Conservation (phyloP, 2,329 filamentous ascomycete genomes). For the Pyrenochaeta sp. region DNA sequence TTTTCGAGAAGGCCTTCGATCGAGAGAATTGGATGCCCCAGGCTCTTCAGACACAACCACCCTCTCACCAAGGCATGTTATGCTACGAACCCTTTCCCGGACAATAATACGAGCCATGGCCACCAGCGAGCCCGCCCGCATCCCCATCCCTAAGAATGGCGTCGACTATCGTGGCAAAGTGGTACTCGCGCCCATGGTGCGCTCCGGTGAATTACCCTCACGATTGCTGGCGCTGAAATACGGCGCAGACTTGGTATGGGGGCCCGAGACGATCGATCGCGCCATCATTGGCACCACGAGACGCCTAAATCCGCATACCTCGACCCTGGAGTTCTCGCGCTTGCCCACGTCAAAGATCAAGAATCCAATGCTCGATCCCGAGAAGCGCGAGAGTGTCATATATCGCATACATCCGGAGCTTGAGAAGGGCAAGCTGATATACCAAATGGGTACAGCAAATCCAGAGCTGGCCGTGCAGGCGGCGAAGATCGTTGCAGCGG, state of each 20-base stretch:
- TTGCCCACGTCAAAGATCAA: slow-evolving; percentile 74
- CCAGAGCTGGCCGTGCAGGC: slow-evolving; percentile 85
- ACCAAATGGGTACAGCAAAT: slow-evolving; percentile 89
- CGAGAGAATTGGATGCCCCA: slow-evolving; percentile 5
- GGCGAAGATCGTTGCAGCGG: slow-evolving; percentile 80
- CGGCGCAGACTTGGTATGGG: slow-evolving; percentile 97
- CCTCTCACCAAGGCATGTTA: slow-evolving; percentile 41
- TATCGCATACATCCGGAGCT: slow-evolving; percentile 82
- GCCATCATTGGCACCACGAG: slow-evolving; percentile 88
- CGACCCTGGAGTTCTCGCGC: slow-evolving; percentile 86
- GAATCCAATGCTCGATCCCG: slow-evolving; percentile 63
- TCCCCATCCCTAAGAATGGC: slow-evolving; percentile 85
- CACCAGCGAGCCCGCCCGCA: slow-evolving; percentile 59
- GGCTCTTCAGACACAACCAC: background rate
- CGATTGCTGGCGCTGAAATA: slow-evolving; percentile 90
- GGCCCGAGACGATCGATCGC: slow-evolving; percentile 92
- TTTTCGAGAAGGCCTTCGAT: slow-evolving; percentile 15
- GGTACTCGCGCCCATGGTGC: slow-evolving; percentile 96
- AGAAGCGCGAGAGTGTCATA: slow-evolving; percentile 71
- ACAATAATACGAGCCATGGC: slow-evolving; percentile 44
- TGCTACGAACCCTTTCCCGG: slow-evolving; percentile 47
- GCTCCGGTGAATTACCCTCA: slow-evolving; percentile 93
- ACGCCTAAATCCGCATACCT: slow-evolving; percentile 76
- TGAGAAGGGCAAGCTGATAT: slow-evolving; percentile 80
- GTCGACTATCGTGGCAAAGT: slow-evolving; percentile 95